phyloP scores from a whole-genome alignment of 768 basidiomycete genomes.

The Postia placenta region DNA sequence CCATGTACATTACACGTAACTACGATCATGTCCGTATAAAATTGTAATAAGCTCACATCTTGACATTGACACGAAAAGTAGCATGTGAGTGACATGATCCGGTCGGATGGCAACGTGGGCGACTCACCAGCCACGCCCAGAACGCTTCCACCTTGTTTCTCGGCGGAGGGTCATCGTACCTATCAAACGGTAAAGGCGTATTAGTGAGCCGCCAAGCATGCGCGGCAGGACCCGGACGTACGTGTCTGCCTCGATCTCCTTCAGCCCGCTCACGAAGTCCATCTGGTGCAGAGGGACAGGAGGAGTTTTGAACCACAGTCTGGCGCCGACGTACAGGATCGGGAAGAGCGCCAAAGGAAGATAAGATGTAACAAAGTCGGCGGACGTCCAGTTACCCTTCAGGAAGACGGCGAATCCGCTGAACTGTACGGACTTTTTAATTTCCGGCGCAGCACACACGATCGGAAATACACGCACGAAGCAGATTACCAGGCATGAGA shows the following conservation, averaged over 20 bases:
- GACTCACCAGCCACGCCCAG: constrained; percentile 69
- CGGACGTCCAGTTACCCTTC: constrained; percentile 44
- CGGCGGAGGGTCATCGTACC: constrained; percentile 65
- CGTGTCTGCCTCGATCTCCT: constrained; percentile 25
- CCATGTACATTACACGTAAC: no score
- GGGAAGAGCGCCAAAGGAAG: constrained; percentile 67
- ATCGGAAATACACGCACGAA: constrained; percentile 54
- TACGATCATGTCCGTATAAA: no score
- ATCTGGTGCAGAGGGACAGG: constrained; percentile 56
- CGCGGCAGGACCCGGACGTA: background rate
- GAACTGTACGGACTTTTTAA: constrained; percentile 38
- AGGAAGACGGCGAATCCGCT: constrained; percentile 50
- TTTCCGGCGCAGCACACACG: no score
- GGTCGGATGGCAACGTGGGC: constrained; percentile 22
- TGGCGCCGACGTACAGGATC: constrained; percentile 58
- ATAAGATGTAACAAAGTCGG: constrained; percentile 82
- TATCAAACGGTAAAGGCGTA: background rate
- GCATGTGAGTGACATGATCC: background rate
- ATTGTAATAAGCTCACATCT: no score
- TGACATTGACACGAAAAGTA: background rate
- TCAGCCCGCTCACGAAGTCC: constrained; percentile 72
- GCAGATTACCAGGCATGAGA: constrained; percentile 41
- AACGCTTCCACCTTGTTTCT: constrained; percentile 60
- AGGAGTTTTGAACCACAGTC: constrained; percentile 44
- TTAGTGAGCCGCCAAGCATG: no score